These are phyloP conservation scores for Nakazawaea wyomingensis DNA, from an alignment of 805 yeast species.

Conservation along the genomic window DNA sequence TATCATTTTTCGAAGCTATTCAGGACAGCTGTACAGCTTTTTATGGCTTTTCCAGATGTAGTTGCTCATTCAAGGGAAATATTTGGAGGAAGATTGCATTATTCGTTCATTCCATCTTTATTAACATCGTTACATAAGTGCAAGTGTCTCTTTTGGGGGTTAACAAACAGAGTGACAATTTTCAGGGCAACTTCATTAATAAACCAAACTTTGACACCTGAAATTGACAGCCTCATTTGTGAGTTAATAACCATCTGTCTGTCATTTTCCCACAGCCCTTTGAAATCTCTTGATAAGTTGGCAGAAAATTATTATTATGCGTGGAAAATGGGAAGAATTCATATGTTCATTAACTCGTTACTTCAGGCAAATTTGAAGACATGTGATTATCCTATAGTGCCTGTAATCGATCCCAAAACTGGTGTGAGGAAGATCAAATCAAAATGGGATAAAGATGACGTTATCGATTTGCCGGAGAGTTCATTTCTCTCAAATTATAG, in stretches of 20 bases:
- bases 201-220: background rate
- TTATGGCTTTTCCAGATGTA: background rate
- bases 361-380: background rate
- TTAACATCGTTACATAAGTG: conserved; percentile 1
- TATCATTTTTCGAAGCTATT: conserved; percentile 20
- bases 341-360: background rate
- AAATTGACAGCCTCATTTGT: background rate
- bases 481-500: background rate
- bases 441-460: background rate
- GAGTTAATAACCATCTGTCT: conserved; percentile 19
- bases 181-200: conserved; percentile 18
- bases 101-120: background rate
- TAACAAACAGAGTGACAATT: conserved; percentile 20
- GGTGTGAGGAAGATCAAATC: background rate
- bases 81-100: conserved; percentile 1
- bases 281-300: background rate
- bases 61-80: background rate
- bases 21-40: no score
- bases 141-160: conserved; percentile 11
- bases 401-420: background rate
- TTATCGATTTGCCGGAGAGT: background rate
- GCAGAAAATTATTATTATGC: conserved; percentile 7
- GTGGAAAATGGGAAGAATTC: conserved; percentile 7
- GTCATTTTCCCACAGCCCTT: conserved; percentile 24
- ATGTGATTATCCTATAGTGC: background rate